Evolutionary conservation across 2,329 filamentous ascomycete genomes (phyloP), one percentile per base, ranked within the genome.

Genomic region (Aspergillus sergii): DNA sequence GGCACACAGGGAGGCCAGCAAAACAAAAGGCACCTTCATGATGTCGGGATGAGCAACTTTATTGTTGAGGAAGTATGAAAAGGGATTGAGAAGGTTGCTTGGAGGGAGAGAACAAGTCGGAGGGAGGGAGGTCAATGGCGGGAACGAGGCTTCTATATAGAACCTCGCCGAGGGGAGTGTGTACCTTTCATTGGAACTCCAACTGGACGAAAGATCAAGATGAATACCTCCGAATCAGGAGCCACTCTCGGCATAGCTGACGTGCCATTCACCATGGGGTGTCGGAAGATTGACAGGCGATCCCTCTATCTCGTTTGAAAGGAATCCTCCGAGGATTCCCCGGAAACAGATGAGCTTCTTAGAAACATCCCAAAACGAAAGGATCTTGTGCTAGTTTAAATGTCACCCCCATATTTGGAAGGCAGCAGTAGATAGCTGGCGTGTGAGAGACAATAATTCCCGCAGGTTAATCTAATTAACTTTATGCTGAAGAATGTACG

Each of bases 11-110:
- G 43, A 43, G 45, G 55, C 8, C 58, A 46, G 41, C 26, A 55
- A 39, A 19, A 60, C 34, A 39, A 56, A 55, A 9, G 58, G 26
- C 4, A 34, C 43, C 45, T 61, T 61, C 59, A 61, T 61, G 32
- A 39, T 57, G 54, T 55, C 26, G 50, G 23, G 16, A 12, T 26
- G 54, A 23, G 32, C 30, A 56, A 46, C 9, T 28, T 12, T 1
- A 12, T 32, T 51, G 26, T 9, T 11, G 8, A 57, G 7, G 16
- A 26, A 12, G 7, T 34, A 11, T 16, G 2, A 21, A 36, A n/a
- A 14, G n/a, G 30, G 19, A n/a, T 11, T 39, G 39, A 3, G 12
- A 32, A 26, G 50, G 51, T 30, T 34, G 39, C 6, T 21, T 34
- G 34, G 14, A 28, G 12, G 9, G 21, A 30, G 28, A 48, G 16